Conservation (phyloP, 441 rosid genomes). For the Manihot esculenta region DNA sequence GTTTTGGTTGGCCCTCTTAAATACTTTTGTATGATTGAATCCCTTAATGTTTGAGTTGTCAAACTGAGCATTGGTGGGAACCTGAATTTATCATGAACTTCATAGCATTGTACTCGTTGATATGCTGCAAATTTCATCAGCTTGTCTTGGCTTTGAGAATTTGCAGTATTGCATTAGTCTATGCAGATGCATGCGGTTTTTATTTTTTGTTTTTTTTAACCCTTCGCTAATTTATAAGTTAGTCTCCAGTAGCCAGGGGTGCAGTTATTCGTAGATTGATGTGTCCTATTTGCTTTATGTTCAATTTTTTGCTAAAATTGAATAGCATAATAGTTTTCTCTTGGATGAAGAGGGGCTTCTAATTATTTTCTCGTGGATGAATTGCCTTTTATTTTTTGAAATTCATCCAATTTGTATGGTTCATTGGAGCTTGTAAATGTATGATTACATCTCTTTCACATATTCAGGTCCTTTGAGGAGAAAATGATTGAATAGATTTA, state of each 20-base stretch:
- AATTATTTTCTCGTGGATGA: no score
- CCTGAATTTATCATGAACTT: background rate
- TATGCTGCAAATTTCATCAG: background rate
- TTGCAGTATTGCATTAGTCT: background rate
- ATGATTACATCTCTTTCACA: no score
- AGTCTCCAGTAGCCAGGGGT: no score
- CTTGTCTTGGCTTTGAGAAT: background rate
- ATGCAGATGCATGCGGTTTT: background rate
- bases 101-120: background rate
- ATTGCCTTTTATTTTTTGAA: background rate
- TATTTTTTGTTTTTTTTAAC: no score
- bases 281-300: no score
- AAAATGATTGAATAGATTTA: background rate
- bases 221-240: no score
- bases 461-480: no score
- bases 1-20: constrained; percentile 21
- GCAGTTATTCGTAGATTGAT: no score
- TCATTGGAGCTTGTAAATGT: no score
- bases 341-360: background rate
- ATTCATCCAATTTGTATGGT: background rate
- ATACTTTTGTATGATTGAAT: background rate
- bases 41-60: background rate
- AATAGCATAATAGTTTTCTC: no score
- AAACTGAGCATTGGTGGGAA: background rate
- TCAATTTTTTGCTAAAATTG: no score